Base-by-base conservation (phyloP, 2,329 filamentous ascomycete species). In the Ophiocordyceps sinensis region DNA sequence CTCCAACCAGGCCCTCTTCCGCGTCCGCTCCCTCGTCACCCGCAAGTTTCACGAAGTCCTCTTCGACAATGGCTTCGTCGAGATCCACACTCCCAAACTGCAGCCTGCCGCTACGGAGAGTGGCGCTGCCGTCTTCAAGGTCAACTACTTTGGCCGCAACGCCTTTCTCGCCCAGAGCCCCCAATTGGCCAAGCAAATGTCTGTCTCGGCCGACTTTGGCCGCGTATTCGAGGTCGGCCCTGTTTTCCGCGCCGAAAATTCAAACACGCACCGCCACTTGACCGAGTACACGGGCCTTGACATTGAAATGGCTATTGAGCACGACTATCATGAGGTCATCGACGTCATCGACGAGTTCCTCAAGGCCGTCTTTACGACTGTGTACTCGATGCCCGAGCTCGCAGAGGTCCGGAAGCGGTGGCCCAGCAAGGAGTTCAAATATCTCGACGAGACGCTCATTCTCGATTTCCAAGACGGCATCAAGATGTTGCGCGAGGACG, bases 211-310 rank as follows among this genome's bases (percentile, higher is more conserved):
- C 26, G 88, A 95, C 57, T 91, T 94, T 56, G 81, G 82, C 43
- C 78, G 80, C 39, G 88, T 95, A 7, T 95, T 89, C 53, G 88
- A 95, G 50, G 56, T 69, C 42, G 57, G 65, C 43, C 58, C 51
- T 5, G 87, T 95, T 7, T 95, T 95, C 70, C 79, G 88, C 50
- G 88, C 88, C 1, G 88, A 95, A 58, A 93, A 95, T 65, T 93
- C 85, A 55, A 95, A 95, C 60, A 95, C 88, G 0, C 88, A 94
- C 54, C 79, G 88, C 31, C 88, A 95, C 58, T 69, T 95, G 68
- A 94, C 88, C 0, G 88, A 95, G 59, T 95, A 93, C 58, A 95
- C 87, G 5, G 88, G 88, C 42, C 69, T 95, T 28, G 88, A 95
- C 70, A 61, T 95, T 15, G 88, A 95, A 56, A 95, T 95, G 89